Evolutionary conservation across 228 moss, liverwort and hornwort species (phyloP), one percentile per base, ranked within the genome.

Genomic region (Sphagnum fallax): DNA sequence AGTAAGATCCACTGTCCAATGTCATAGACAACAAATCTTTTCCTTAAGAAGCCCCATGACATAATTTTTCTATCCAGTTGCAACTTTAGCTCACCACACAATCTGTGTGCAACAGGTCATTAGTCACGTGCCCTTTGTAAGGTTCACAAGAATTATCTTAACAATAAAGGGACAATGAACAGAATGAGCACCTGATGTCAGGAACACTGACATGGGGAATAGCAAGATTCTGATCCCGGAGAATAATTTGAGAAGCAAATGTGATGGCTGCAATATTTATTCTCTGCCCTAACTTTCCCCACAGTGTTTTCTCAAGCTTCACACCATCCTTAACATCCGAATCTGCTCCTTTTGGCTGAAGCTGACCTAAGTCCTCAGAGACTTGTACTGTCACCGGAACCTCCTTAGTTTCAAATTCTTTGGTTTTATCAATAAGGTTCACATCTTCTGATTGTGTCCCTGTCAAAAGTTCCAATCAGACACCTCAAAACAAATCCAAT

Each of bases 121-220:
- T 6, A 62, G 18, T 8, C 7, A 5, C 3, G 11, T 11, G 62
- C 62, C 11, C 8, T 10, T 62, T 6, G 18, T 10, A 62, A 32
- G 7, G 7, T 10, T 32, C 14, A 32, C 10, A 62, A 62, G 62
- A 62, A 8, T 55, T 55, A 55, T 55, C 55, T 15, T 6, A 62
- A 15, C 62, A 62, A 62, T 16, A n/a, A 32, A 32, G 10, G 10
- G 58, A 58, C 14, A 14, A 6, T 32, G 62, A 55, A 55, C 55
- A 55, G 12, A 55, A 55, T 55, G 7, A 10, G 77, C 73, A 83
- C 87, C 87, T 80, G 62, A 96, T 92, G 69, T 96, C 91, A 6
- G 92, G 96, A 65, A 96, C 96, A 68, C 83, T 92, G 60, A 98
- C 85, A 70, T 94, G 98, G 49, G 98, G 98, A 61, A 98, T 71